phyloP scores from a whole-genome alignment of 345 rosid genomes.

The Draba incana region DNA sequence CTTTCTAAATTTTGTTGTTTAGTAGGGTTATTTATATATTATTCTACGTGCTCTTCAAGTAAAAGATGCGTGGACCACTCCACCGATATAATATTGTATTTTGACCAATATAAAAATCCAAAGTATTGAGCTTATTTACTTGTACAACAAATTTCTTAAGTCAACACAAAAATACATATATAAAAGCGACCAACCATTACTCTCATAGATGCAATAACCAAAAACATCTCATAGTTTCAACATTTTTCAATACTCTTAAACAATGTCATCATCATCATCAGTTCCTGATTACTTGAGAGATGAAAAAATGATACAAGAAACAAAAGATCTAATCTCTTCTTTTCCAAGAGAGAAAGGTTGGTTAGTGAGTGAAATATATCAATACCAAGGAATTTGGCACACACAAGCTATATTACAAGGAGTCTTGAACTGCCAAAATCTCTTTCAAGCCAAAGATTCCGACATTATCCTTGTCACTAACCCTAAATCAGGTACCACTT shows the following conservation, averaged over 20 bases:
- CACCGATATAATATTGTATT: neutral
- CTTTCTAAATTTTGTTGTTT: neutral
- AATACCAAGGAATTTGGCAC: conserved; percentile 56
- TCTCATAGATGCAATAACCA: neutral
- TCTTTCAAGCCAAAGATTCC: conserved; percentile 48
- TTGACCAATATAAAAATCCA: too few species aligned
- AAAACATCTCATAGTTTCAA: conserved; percentile 4
- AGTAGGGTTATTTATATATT: neutral
- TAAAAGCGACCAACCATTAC: neutral
- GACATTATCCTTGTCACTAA: conserved; percentile 53
- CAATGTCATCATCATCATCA: conserved; percentile 33
- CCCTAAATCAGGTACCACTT: conserved; percentile 66
- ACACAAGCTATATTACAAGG: conserved; percentile 28
- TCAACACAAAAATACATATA: conserved; percentile 6
- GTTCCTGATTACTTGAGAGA: conserved; percentile 32
- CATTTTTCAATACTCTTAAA: neutral
- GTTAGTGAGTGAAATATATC: conserved; percentile 44
- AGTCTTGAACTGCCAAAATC: conserved; percentile 41
- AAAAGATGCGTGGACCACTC: neutral
- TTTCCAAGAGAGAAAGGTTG: conserved; percentile 53
- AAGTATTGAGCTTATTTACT: neutral
- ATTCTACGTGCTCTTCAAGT: conserved; percentile 24
- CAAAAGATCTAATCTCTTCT: conserved; percentile 43
- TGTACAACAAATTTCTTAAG: too few species aligned
- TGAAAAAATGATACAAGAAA: conserved; percentile 37